Evolutionary conservation across 1,284 basidiomycete species (phyloP), one percentile per base, ranked within the genome.

Genomic region (Sanghuangporus weigelae): DNA sequence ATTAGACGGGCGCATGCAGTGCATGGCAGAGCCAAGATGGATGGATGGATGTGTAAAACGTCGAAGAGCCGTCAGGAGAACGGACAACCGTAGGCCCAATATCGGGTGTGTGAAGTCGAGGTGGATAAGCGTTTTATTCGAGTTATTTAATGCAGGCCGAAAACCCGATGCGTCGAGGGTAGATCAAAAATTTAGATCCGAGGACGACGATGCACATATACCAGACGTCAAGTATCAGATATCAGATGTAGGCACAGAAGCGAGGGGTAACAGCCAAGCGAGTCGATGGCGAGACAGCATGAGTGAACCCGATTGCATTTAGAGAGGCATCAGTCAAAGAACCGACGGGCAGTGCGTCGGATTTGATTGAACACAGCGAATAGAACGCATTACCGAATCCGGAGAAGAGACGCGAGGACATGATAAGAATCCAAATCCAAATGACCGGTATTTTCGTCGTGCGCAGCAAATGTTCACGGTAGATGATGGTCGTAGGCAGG

Each of bases 321-420:
- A 16, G 50, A 35, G 57, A 26, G 56, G 67, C 42, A 66, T 66
- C 63, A 23, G 36, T 40, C 58, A 21, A 60, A 31, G 26, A 31
- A 23, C 21, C 44, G 44, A 46, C 12, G n/a, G n/a, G 26, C 26
- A 12, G 16, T n/a, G 44, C 44, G 21, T 46, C 12, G n/a, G 16
- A 16, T 46, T 46, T 16, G 16, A n/a, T n/a, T n/a, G 44, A 46
- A 46, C 44, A 46, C 44, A 46, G 44, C 4, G 16, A 46, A 46
- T 19, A 46, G 44, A 46, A 16, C 44, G 21, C 16, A 46, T 46
- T 46, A 1, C 2, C 40, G 44, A 12, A 44, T 16, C 12, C 42
- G 12, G 19, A 44, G 4, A 44, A 14, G 12, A 40, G 39, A 42
- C 11, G n/a, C 40, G 40, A 42, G 40, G n/a, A 42, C n/a, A 42